Conservation (phyloP, 2,329 filamentous ascomycete species). For the Talaromyces sp. region DNA sequence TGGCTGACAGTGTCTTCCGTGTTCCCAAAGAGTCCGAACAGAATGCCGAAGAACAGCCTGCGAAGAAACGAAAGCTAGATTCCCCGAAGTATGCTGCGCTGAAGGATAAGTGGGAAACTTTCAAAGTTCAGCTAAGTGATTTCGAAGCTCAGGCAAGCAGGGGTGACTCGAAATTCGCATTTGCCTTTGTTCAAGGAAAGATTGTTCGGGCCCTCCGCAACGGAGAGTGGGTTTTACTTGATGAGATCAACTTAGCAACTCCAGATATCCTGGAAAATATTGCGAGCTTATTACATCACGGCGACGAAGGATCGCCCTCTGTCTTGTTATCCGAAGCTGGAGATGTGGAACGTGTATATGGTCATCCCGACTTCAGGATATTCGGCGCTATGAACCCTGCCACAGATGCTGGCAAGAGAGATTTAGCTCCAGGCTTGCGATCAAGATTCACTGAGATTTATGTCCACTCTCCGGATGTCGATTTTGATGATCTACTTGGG, state of each 20-base stretch:
- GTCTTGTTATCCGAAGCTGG: conserved; percentile 90
- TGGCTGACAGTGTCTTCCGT: conserved; percentile 71
- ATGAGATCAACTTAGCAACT: conserved; percentile 95
- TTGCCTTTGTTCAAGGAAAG: conserved; percentile 93
- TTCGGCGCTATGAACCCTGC: conserved; percentile 99
- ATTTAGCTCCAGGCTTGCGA: conserved; percentile 81
- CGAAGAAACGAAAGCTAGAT: conserved; percentile 68
- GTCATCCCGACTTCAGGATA: conserved; percentile 89
- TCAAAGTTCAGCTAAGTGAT: conserved; percentile 69
- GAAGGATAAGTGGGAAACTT: conserved; percentile 74
- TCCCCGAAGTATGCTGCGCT: conserved; percentile 52
- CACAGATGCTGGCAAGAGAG: conserved; percentile 93
- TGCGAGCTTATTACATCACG: conserved; percentile 76
- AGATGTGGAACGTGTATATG: conserved; percentile 82
- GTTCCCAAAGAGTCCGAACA: conserved; percentile 48
- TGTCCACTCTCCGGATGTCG: conserved; percentile 82
- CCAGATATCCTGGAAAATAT: conserved; percentile 94
- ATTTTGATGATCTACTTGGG: conserved; percentile 78
- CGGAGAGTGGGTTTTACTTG: conserved; percentile 93
- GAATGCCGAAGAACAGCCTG: conserved; percentile 55
- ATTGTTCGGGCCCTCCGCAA: conserved; percentile 94
- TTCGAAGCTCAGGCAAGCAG: conserved; percentile 73
- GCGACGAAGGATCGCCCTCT: conserved; percentile 69
- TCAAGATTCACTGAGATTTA: conserved; percentile 96
- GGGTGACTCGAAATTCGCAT: conserved; percentile 78